Evolutionary conservation across 768 basidiomycete species (phyloP), one percentile per base, ranked within the genome.

Genomic region (Amanita pallidorosea): DNA sequence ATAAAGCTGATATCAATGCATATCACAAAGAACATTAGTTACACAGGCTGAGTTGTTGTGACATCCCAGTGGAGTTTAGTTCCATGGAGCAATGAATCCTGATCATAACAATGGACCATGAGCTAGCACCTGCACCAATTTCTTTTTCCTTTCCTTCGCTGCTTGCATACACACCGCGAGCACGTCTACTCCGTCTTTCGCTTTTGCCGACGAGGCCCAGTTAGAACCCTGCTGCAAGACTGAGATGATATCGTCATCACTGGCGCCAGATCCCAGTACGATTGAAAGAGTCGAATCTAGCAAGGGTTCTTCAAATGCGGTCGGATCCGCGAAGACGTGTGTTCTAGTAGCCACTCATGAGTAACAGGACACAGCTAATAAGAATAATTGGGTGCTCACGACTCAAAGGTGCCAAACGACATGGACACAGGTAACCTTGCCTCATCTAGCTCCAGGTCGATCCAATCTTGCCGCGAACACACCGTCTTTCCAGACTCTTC

Each of bases 261-360:
- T 73, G 1, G 61, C 20, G 47, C 36, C 55, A 25, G 73, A 71
- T 53, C 80, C 78, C 4, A 88, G 54, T 1, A 84, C 67, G 31
- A 93, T 63, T 1, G 81, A 79, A 50, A 92, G 60, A 0, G 76
- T 74, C 0, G 88, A 83, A 12, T 86, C 80, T 48, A 93, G 76
- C 6, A 96, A 72, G 0, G 89, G 86, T 56, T 92, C 85, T 67
- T 98, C 95, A 63, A 95, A 96, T 1, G 90, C 73, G 0, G 90
- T 86, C 1, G 92, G 88, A 65, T 98, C 95, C 0, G 83, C 72
- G 4, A 97, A 68, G 8, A 94, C 62, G 22, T 77, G 70, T 45
- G 76, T 75, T 29, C 85, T 88, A 57, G 37, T 7, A 22, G 2
- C 3, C 29, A 29, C 29, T 29, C 29, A 29, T 29, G 29, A 29